Conservation (phyloP, 2,329 filamentous ascomycete genomes). For the Aspergillus persii region DNA sequence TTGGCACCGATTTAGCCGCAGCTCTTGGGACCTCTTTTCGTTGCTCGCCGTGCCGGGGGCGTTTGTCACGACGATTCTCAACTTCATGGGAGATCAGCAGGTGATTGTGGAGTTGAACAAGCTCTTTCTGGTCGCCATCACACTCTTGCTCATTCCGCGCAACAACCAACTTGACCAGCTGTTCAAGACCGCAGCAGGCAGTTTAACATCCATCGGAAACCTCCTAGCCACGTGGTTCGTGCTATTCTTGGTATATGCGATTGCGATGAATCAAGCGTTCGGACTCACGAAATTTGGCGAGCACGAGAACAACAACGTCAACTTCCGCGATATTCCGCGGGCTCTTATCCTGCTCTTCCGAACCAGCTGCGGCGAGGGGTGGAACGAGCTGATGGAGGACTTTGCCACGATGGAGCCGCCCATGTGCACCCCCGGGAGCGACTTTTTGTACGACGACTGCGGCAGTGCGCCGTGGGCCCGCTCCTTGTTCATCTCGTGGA, state of each 20-base stretch:
- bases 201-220: conserved; percentile 85
- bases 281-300: conserved; percentile 84
- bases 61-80: conserved; percentile 76
- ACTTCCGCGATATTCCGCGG: conserved; percentile 91
- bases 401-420: conserved; percentile 78
- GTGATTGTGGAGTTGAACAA: conserved; percentile 85
- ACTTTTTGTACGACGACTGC: conserved; percentile 87
- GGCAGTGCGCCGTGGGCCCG: conserved; percentile 87
- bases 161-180: conserved; percentile 97
- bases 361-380: conserved; percentile 90
- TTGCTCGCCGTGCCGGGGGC: conserved; percentile 75
- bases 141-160: conserved; percentile 85
- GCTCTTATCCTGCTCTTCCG: conserved; percentile 90
- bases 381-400: conserved; percentile 97
- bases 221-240: conserved; percentile 96
- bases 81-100: conserved; percentile 57
- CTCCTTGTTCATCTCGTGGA: conserved; percentile 91
- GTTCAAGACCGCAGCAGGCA: conserved; percentile 97
- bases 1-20: conserved; percentile 86
- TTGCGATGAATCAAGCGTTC: conserved; percentile 93
- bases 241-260: conserved; percentile 92
- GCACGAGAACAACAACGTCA: conserved; percentile 73
- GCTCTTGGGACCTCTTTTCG: conserved; percentile 94
- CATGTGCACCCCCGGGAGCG: conserved; percentile 68
- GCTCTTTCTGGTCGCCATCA: conserved; percentile 85